Percentiles rank a stretch among this genome's conserved stretches.
Evolutionary conservation across 805 yeast species (phyloP).

Genomic region (Myxozyma sirexii): DNA sequence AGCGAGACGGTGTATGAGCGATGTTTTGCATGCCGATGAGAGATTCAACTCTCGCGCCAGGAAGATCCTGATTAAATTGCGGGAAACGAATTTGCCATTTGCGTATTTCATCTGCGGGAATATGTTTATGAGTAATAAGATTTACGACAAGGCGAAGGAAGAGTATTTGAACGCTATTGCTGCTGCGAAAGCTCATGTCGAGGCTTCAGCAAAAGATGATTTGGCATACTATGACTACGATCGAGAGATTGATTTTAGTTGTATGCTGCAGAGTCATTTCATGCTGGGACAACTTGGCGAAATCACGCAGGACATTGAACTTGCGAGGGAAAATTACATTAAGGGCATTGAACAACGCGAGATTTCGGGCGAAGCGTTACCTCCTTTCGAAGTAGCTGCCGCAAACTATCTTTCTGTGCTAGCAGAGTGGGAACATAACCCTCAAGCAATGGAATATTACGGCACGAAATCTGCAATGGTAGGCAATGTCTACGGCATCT

Average conservation of each 20-base stretch:
- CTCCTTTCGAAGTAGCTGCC: slow-evolving; percentile 18
- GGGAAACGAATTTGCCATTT: slow-evolving; percentile 21
- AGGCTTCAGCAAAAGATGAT: slow-evolving; percentile 11
- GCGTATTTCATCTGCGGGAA: slow-evolving; percentile 23
- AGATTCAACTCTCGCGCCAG: slow-evolving; percentile 3
- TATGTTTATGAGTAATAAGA: neutral
- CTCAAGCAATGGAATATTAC: slow-evolving; percentile 18
- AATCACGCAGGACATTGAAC: neutral
- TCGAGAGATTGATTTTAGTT: slow-evolving; percentile 24
- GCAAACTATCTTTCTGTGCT: slow-evolving; percentile 17
- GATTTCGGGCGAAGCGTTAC: slow-evolving; percentile 15
- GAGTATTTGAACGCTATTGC: slow-evolving; percentile 13
- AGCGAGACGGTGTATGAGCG: neutral
- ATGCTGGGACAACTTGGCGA: slow-evolving; percentile 20
- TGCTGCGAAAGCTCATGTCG: slow-evolving; percentile 29
- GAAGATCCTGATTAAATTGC: slow-evolving; percentile 3
- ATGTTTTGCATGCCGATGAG: neutral
- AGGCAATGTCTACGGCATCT: slow-evolving; percentile 12
- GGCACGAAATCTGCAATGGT: slow-evolving; percentile 18
- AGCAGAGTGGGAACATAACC: slow-evolving; percentile 26
- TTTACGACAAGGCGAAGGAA: slow-evolving; percentile 1
- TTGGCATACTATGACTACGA: slow-evolving; percentile 24
- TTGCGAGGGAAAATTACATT: slow-evolving; percentile 14
- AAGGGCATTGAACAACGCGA: slow-evolving; percentile 9
- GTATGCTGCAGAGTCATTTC: slow-evolving; percentile 15